Base-by-base conservation (phyloP, 2,329 filamentous ascomycete genomes). In the Apiospora sp. region DNA sequence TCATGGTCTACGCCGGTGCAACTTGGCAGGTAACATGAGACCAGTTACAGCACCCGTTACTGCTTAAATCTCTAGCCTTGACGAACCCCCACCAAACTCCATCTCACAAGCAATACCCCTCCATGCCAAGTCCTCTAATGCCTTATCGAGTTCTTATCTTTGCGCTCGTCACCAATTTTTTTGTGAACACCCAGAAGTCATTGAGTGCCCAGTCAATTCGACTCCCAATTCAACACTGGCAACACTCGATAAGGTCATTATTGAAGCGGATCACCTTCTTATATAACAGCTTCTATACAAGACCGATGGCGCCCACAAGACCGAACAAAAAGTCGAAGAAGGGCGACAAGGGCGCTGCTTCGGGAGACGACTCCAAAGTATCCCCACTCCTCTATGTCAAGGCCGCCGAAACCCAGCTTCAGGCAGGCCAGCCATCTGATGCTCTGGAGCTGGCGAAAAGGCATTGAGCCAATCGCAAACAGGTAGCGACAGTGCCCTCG, bases 401-500 rank as follows among this genome's bases (percentile, higher is more conserved):
- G 72, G 79, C 79, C 13, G 80, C 80, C 74, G 80, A 81, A 71
- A 76, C 74, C 71, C 80, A 81, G 71, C 72, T 81, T 6, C 78
- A 80, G 64, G 79, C 77, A 49, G 80, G 79, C 73, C 80, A 80
- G 71, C 74, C 78, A 14, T 74, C 77, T 49, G 79, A 80, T 61
- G 80, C 79, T 19, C 73, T 76, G 12, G 76, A 76, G 41, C 75
- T 81, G 34, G 77, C 78, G 7, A 78, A 72, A 79, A 78, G 71
- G 79, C 80, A 16, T 76, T 80, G n/a, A 79, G 79, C 16, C 73
- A 76, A 3, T 78, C 77, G 2, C 51, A 76, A 1, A 73, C 75
- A 4, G 77, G 75, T 30, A 84, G 82, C 51, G 86, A 87, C 75
- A 86, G 87, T 70, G 87, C 89, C 67, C 86, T 94, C 22, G 87